Base-by-base conservation (phyloP, 495 filamentous ascomycete species). In the Daldinia concentrica region DNA sequence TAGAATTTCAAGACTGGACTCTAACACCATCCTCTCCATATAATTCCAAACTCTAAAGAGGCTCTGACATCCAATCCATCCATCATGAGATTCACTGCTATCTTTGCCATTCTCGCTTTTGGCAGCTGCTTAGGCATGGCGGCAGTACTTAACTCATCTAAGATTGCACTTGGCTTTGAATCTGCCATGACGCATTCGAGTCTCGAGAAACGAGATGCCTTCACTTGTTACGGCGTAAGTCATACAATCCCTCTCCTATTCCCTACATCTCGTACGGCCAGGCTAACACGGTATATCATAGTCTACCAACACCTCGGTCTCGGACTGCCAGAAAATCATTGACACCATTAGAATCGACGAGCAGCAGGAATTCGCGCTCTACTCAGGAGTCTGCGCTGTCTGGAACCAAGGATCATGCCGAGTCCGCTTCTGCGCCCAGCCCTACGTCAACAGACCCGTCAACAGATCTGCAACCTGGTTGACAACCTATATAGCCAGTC, bases 391-490 rank as follows among this genome's bases (percentile, higher is more conserved):
- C 43, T 77, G 76, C 56, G 65, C 72, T 32, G 70, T 76, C n/a
- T 77, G 76, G 76, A 52, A 63, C 17, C 41, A 76, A 24, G 68
- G 72, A 36, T 66, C 62, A 17, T 77, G 76, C 56, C 60, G 68
- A 30, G 59, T 77, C 55, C 70, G 76, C n/a, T 72, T 77, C 41
- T 77, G 76, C 32, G 73, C 76, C 15, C 76, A 77, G 32, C 76
- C 76, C 22, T 74, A 65, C 36, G 66, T 77, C 19, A 39, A 32
- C 17, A 69, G 63, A 27, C 69, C 73, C 6, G 66, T 77, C 65
- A 76, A 66, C 30, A 68, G 76, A 34, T 72, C 73, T 14, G 76
- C 70, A 17, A 48, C 67, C 19, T 77, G 76, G 76, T 37, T 77
- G 50, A 58, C 67, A 12, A 69, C 58, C 19, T 77, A 75, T 43